These are phyloP conservation scores for Tetrapisispora arboricola DNA, from an alignment of 805 yeast genomes.

Conservation along the genomic window DNA sequence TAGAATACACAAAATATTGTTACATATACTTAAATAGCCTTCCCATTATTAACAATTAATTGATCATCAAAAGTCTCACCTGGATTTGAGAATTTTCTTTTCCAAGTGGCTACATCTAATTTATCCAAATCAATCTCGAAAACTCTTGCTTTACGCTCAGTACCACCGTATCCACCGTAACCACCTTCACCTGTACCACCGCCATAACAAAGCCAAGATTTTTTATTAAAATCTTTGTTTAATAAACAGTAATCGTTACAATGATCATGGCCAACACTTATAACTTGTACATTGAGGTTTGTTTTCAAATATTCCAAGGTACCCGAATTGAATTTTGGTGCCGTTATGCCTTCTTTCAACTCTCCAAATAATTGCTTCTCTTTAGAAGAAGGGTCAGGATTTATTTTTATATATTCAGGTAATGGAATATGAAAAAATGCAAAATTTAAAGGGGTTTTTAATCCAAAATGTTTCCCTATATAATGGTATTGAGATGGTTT, in stretches of 20 bases:
- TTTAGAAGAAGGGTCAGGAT: conserved; percentile 18
- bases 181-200: conserved; percentile 95
- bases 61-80: conserved; percentile 34
- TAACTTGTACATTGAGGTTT: conserved; percentile 61
- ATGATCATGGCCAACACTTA: conserved; percentile 90
- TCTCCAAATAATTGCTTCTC: too few relatives aligned
- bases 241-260: conserved; percentile 81
- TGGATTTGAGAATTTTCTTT: conserved; percentile 53
- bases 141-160: conserved; percentile 65
- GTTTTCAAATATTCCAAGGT: conserved; percentile 45
- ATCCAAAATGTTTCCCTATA: conserved; percentile 32
- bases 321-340: conserved; percentile 62
- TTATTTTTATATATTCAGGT: conserved; percentile 61
- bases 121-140: conserved; percentile 51
- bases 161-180: conserved; percentile 87
- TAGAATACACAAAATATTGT: neutral
- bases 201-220: conserved; percentile 82
- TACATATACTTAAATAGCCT: neutral
- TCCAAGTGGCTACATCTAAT: conserved; percentile 51
- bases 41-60: neutral
- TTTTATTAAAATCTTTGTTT: conserved; percentile 33
- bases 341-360: conserved; percentile 63
- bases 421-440: conserved; percentile 93
- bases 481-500: conserved; percentile 58
- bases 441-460: conserved; percentile 34